These are phyloP conservation scores for Colletotrichum sp. DNA, from an alignment of 2,329 filamentous ascomycete genomes.

Conservation along the genomic window DNA sequence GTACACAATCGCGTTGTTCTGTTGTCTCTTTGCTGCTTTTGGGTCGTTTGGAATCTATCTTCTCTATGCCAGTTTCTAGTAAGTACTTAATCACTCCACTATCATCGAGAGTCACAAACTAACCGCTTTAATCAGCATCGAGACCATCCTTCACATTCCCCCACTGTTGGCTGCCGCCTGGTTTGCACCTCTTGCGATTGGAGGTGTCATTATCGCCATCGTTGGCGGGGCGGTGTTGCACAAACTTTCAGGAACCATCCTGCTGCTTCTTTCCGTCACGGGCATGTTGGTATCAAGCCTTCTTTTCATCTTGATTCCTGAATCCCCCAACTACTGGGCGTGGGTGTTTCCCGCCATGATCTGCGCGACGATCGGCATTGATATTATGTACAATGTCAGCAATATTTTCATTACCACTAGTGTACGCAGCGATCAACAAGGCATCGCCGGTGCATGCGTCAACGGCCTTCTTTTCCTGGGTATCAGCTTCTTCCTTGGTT, in stretches of 20 bases:
- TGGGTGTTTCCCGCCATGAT: constrained; percentile 75
- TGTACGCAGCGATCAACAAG: constrained; percentile 69
- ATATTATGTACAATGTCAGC: constrained; percentile 75
- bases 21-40: not conserved
- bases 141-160: constrained; percentile 67
- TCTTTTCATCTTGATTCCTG: constrained; percentile 39
- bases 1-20: not conserved
- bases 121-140: constrained; percentile 65
- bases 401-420: constrained; percentile 80
- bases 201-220: not conserved
- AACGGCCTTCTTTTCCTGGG: constrained; percentile 74
- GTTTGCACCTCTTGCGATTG: constrained; percentile 66
- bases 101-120: not conserved
- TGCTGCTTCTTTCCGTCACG: not conserved
- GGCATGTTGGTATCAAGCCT: not conserved
- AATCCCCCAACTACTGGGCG: constrained; percentile 67
- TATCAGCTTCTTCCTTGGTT: constrained; percentile 72
- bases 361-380: constrained; percentile 73
- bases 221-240: constrained; percentile 32
- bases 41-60: not conserved
- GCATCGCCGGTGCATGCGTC: constrained; percentile 72
- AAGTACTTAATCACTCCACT: not conserved
- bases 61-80: not conserved
- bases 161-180: constrained; percentile 60
- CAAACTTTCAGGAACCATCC: not conserved